A percentile compares a stretch with the other conserved stretches of the same genome.
Conservation (phyloP, 768 basidiomycete genomes). For the Phlegmacium glaucopus region DNA sequence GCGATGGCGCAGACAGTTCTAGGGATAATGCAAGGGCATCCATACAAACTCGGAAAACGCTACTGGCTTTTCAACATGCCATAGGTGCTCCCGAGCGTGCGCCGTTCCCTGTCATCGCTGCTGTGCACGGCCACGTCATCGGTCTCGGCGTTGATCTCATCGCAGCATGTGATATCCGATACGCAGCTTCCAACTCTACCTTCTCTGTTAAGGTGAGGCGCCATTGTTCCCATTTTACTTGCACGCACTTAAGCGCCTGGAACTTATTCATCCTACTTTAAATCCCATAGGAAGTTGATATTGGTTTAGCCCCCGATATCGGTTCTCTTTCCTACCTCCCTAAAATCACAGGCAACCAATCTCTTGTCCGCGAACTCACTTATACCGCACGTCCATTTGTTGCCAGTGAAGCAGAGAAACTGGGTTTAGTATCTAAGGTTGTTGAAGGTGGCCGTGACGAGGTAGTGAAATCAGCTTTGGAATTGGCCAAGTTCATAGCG, state of each 20-base stretch:
- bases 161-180: constrained; percentile 73
- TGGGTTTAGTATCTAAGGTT: constrained; percentile 75
- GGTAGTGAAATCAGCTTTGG: constrained; percentile 65
- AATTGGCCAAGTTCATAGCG: constrained; percentile 63
- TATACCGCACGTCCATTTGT: constrained; percentile 73
- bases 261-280: background rate
- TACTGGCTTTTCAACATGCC: constrained; percentile 63
- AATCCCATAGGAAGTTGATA: constrained; percentile 71
- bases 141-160: constrained; percentile 82
- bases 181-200: constrained; percentile 54
- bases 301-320: constrained; percentile 85
- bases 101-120: constrained; percentile 79
- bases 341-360: constrained; percentile 72
- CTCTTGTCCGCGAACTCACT: constrained; percentile 69
- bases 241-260: too few species aligned
- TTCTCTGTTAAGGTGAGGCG: constrained; percentile 74
- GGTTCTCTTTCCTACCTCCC: constrained; percentile 83
- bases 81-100: constrained; percentile 68
- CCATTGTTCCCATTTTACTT: too few species aligned
- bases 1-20: constrained; percentile 15
- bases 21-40: constrained; percentile 54
- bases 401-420: constrained; percentile 56
- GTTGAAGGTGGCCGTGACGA: constrained; percentile 63
- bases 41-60: constrained; percentile 40
- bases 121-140: constrained; percentile 69